Conservation (phyloP, 2,329 filamentous ascomycete genomes). For the Xylaria multiplex region DNA sequence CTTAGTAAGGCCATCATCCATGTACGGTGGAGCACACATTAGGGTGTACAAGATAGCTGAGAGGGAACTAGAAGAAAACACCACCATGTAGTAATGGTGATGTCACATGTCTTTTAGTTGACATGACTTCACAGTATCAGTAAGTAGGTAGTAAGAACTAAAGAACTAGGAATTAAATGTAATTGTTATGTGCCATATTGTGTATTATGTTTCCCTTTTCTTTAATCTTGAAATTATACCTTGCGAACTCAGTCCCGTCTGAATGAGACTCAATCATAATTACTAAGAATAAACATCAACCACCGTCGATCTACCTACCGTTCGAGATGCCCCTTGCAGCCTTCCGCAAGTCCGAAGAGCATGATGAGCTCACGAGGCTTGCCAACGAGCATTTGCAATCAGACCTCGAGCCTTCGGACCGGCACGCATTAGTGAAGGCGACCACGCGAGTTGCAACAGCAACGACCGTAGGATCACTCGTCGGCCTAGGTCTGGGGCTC, state of each 20-base stretch:
- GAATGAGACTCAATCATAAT: not conserved
- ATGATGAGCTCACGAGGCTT: conserved; percentile 63
- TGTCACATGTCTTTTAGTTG: conserved; percentile 23
- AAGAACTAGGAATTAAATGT: too few relatives aligned
- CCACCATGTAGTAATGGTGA: conserved; percentile 21
- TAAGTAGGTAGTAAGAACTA: not conserved
- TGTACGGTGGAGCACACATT: too few relatives aligned
- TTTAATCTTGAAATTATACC: not conserved
- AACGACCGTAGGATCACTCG: conserved; percentile 66
- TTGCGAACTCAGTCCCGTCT: not conserved
- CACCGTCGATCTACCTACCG: not conserved
- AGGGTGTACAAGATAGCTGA: not conserved
- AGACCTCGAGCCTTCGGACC: conserved; percentile 64
- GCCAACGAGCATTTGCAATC: conserved; percentile 68
- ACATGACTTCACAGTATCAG: conserved; percentile 16
- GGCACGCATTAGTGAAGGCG: conserved; percentile 65
- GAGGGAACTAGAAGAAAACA: not conserved
- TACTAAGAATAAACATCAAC: conserved; percentile 1
- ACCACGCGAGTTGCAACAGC: conserved; percentile 64
- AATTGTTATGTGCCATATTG: not conserved
- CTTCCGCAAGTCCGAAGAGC: conserved; percentile 49
- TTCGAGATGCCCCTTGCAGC: conserved; percentile 47
- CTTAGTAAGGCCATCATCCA: too few relatives aligned
- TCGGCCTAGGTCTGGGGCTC: conserved; percentile 69
- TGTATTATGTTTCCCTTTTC: not conserved